A percentile compares a stretch with the other conserved stretches of the same genome.
phyloP scores from a whole-genome alignment of 192 early-diverging fungal species.

The Powellomyces hirtus region DNA sequence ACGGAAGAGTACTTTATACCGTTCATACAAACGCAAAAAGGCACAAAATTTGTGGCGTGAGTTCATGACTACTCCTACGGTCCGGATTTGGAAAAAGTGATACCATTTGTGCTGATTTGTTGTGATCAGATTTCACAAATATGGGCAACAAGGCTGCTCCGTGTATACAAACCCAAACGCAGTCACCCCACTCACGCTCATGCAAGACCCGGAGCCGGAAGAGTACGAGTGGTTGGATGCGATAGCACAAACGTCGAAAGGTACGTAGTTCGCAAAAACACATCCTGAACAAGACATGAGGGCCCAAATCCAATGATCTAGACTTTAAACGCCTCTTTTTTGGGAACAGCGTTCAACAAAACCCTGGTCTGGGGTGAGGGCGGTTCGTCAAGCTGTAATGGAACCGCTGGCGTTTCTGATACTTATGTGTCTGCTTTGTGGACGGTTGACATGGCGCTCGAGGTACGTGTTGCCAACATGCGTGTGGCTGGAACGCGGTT shows the following conservation, averaged over 20 bases:
- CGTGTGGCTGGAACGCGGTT: background rate
- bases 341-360: slow-evolving; percentile 1
- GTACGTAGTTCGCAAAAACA: background rate
- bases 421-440: slow-evolving; percentile 14
- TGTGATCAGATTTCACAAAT: slow-evolving; percentile 25
- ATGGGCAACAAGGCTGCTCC: slow-evolving; percentile 20
- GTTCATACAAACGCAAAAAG: slow-evolving; percentile 5
- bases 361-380: slow-evolving; percentile 27
- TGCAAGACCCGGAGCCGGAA: slow-evolving; percentile 7
- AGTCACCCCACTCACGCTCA: slow-evolving; percentile 12
- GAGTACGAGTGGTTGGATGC: slow-evolving; percentile 17
- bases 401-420: slow-evolving; percentile 12
- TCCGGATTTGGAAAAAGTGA: background rate
- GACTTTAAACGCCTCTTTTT: too few species aligned
- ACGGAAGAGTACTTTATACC: background rate
- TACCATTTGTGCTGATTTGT: background rate
- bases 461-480: background rate
- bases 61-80: background rate
- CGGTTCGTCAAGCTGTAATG: slow-evolving; percentile 16
- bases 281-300: too few species aligned
- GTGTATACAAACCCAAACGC: slow-evolving; percentile 20
- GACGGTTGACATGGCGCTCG: slow-evolving; percentile 25
- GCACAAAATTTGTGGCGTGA: slow-evolving; percentile 15
- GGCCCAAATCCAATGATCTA: too few species aligned
- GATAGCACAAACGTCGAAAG: background rate